Evolutionary conservation across 2,329 filamentous ascomycete species (phyloP), one percentile per base, ranked within the genome.

Genomic region (Metarhizium guizhouense): DNA sequence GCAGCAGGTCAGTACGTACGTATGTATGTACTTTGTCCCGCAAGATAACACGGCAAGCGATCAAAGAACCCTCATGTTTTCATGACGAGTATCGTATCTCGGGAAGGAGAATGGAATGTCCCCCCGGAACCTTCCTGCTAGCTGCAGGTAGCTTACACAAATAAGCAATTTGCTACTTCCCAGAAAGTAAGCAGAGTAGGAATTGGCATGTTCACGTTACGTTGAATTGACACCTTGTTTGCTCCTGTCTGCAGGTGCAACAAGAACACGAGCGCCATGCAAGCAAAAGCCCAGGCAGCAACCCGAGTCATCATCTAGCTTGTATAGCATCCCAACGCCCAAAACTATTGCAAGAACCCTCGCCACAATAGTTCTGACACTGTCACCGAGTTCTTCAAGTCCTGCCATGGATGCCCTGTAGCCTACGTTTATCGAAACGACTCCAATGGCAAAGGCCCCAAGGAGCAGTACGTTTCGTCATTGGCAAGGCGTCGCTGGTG

Each of bases 381-480:
- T 13, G 38, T 38, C 20, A 4, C 36, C 29, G 36, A 25, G 8
- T 52, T 52, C 38, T 43, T 52, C 51, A 40, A 45, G 20, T 54
- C 58, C 25, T 59, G 58, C 34, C 53, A 52, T 40, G 57, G 51
- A 18, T 29, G 32, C 10, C 49, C 51, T 36, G 58, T 56, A 32
- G 51, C 58, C 6, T 59, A 59, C 52, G 54, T 54, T 3, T 59
- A 54, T 54, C 56, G 54, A 49, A 32, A 20, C 29, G 58, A 59
- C 50, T 53, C 58, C 10, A 58, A 57, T 43, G 49, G 38, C 8
- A 49, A 47, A 47, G 58, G 56, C 34, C 55, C 58, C n/a, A 34
- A n/a, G 16, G 57, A 58, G 53, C 52, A 57, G 48, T 60, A 60
- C 40, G 57, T 57, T 30, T 58, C 55, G 51, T 60, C 52, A 51